Conservation (phyloP, 164 flowering plant species). For the Aristolochia contorta region DNA sequence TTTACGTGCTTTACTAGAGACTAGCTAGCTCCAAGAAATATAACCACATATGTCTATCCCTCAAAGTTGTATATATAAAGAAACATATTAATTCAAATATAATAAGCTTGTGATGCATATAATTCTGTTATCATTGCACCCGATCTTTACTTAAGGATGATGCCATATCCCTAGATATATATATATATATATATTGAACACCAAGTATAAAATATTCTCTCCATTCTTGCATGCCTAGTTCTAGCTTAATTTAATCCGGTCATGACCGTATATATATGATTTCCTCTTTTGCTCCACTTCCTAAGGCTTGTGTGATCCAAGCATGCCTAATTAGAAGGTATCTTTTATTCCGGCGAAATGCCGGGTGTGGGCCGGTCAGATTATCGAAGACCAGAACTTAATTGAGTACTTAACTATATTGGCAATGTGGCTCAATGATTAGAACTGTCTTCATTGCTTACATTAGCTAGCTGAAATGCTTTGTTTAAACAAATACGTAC, state of each 20-base stretch:
- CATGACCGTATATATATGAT: neutral
- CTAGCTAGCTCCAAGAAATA: too few relatives aligned
- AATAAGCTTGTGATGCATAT: neutral
- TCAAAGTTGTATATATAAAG: too few relatives aligned
- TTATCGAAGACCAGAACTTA: neutral
- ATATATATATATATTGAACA: too few relatives aligned
- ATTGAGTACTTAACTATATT: neutral
- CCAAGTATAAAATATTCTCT: too few relatives aligned
- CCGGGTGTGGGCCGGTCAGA: conserved; percentile 7
- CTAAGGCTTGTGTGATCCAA: too few relatives aligned
- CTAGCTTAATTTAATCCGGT: neutral
- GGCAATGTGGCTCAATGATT: conserved; percentile 14
- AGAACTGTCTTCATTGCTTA: conserved; percentile 1
- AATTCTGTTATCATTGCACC: conserved; percentile 11
- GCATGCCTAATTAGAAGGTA: conserved; percentile 1
- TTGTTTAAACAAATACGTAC: neutral
- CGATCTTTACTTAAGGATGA: neutral
- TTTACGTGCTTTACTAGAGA: too few relatives aligned
- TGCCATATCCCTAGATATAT: neutral
- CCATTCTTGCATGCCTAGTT: too few relatives aligned
- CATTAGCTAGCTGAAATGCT: neutral
- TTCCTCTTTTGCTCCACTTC: conserved; percentile 3
- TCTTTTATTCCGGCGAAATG: neutral
- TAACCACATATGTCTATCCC: too few relatives aligned
- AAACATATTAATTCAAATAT: too few relatives aligned